These are phyloP conservation scores for Gossypioides kirkii DNA, from an alignment of 345 rosid genomes.

Conservation along the genomic window DNA sequence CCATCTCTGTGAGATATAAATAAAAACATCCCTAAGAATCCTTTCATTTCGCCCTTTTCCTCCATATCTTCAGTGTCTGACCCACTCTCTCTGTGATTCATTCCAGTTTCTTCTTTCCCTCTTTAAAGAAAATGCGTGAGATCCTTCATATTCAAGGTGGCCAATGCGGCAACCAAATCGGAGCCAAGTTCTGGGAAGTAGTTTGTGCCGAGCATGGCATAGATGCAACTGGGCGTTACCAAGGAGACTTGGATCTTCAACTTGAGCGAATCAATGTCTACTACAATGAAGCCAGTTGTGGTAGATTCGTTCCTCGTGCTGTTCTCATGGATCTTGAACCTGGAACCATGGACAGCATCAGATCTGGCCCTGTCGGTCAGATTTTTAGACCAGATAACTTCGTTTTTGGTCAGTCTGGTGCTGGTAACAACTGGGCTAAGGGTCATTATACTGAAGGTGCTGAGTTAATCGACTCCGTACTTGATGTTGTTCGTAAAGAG, in stretches of 20 bases:
- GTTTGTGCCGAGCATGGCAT: slow-evolving; percentile 17
- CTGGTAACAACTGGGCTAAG: slow-evolving; percentile 22
- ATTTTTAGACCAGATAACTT: slow-evolving; percentile 21
- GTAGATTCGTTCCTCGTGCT: slow-evolving; percentile 29
- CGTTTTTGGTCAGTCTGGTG: slow-evolving; percentile 22
- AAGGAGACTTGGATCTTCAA: slow-evolving; percentile 16
- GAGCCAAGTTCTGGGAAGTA: slow-evolving; percentile 92
- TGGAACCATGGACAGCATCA: slow-evolving; percentile 33
- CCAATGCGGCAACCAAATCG: slow-evolving; percentile 98
- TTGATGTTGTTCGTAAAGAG: slow-evolving; percentile 19
- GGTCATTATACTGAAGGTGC: slow-evolving; percentile 27
- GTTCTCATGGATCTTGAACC: slow-evolving; percentile 41
- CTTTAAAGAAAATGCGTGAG: slow-evolving; percentile 12
- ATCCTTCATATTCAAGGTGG: slow-evolving; percentile 30
- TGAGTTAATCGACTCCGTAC: slow-evolving; percentile 27
- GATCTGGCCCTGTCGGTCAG: slow-evolving; percentile 36
- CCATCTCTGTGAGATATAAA: neutral
- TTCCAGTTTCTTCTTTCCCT: neutral
- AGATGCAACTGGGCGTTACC: slow-evolving; percentile 11
- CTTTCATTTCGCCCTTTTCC: neutral
- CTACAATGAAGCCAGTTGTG: slow-evolving; percentile 16
- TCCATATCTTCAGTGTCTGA: neutral
- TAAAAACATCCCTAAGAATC: neutral
- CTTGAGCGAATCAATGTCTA: slow-evolving; percentile 21
- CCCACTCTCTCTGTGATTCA: neutral